Evolutionary conservation across 345 rosid species (phyloP).

Genomic region (Corchorus capsularis): DNA sequence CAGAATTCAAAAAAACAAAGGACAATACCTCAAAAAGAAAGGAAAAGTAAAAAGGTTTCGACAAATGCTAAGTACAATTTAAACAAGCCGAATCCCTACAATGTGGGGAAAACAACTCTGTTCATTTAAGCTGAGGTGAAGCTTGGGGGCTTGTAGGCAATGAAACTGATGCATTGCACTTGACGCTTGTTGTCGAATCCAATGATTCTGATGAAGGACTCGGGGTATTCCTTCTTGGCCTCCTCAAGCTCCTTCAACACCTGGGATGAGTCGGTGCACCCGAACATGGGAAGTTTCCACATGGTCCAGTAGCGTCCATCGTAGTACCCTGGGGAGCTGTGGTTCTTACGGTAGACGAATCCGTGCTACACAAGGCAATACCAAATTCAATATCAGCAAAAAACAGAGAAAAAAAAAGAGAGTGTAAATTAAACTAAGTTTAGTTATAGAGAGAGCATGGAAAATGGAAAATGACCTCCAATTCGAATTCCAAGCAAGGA

Average conservation of each 20-base stretch:
- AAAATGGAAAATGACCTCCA: conserved; percentile 30
- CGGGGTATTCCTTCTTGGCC: conserved; percentile 36
- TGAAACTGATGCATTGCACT: conserved; percentile 58
- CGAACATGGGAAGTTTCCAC: conserved; percentile 63
- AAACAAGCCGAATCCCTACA: not conserved
- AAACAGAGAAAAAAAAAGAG: too few relatives aligned
- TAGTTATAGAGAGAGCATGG: too few relatives aligned
- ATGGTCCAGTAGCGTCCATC: conserved; percentile 60
- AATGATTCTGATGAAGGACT: conserved; percentile 31
- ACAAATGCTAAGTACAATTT: not conserved
- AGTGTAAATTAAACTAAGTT: not conserved
- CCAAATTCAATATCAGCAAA: not conserved
- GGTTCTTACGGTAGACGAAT: conserved; percentile 43
- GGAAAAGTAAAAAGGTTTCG: not conserved
- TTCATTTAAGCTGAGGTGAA: not conserved
- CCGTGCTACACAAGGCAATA: conserved; percentile 23
- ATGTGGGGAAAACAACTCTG: not conserved
- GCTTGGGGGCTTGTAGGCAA: conserved; percentile 32
- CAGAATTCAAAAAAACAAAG: not conserved
- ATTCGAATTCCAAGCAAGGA: conserved; percentile 73
- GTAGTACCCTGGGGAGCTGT: conserved; percentile 39
- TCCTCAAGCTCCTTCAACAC: conserved; percentile 48
- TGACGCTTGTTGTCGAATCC: conserved; percentile 53
- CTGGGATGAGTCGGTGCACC: conserved; percentile 44
- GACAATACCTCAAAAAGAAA: not conserved